Base-by-base conservation (phyloP, 345 rosid species). In the Populus nigra region DNA sequence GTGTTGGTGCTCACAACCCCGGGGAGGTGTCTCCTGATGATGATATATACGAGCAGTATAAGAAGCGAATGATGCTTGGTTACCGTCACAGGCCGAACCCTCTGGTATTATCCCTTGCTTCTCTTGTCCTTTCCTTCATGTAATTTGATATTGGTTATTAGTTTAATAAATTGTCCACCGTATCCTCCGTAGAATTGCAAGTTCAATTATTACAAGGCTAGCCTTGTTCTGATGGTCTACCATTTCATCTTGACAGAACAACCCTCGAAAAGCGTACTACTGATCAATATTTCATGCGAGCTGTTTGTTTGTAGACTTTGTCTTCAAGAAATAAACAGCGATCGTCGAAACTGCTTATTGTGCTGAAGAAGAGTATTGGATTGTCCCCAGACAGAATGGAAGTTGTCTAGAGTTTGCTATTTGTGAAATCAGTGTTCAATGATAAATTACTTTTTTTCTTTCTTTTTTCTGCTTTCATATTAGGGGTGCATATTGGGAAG, bases 51-150 rank as follows among this genome's bases (percentile, higher is more conserved):
- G 99, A 96, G 85, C 99, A 94, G 84, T 96, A 96, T 75, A 96
- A 96, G 92, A 96, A 96, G 92, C 91, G 98, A 50, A 96, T 96
- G 98, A 96, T 96, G 98, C 97, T 96, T 55, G 99, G 99, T 63
- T 96, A 96, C 84, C 90, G 92, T 66, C 68, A 96, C 80, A 89
- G 98, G 75, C 99, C 99, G 57, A 96, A 96, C 82, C 99, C 99
- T 70, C 84, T 94, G 97, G 99, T 94, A 92, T 55, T 8, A 1
- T 16, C 22, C 39, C 57, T 22, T 27, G 8, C 18, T 70, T 47
- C 12, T 43, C 71, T 11, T 50, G 1, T 2, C 31, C 4, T 20
- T 33, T 2, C 33, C 12, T 18, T 47, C 38, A 31, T 27, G 18
- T 53, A 12, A 12, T 47, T 18, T 67, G 2, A 29, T 22, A 1